Base-by-base conservation (phyloP, 495 filamentous ascomycete species). In the Tricharina praecox region DNA sequence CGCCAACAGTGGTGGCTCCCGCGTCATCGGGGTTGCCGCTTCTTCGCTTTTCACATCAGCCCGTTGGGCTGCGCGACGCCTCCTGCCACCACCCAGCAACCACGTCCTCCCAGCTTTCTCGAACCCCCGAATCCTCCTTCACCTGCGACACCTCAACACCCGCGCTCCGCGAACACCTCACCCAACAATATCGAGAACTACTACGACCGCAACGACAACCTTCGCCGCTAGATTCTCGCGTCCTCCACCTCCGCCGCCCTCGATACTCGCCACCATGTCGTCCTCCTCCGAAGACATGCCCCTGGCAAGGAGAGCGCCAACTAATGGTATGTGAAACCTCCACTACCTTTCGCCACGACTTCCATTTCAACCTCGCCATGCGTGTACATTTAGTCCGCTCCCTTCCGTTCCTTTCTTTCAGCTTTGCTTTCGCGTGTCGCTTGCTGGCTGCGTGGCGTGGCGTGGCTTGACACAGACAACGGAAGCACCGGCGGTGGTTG, bases 241-340 rank as follows among this genome's bases (percentile, higher is more conserved):
- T 7, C 11, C 13, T 15, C 18, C 35, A 38, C 34, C 16, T 11
- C 34, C 16, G 9, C 34, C 34, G 18, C 34, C 34, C 8, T 13
- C 28, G 28, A 32, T 37, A 37, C 34, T 37, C 34, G 9, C 23
- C 35, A 8, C 35, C 13, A 48, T 48, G 45, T 48, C 45, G 18
- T 48, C 45, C 13, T 48, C 45, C 9, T 28, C 36, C 13, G 45
- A 48, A 13, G 45, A 48, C 21, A 18, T 36, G 19, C 45, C 45
- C 5, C 21, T 48, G 30, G 45, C 45, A 7, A 48, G 7, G 9
- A 23, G 45, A 13, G n/a, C 10, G 4, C 4, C 4, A 3, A 18
- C 23, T 32, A 48, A 48, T 24, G 42, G 42, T 45, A 45, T 20
- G 42, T 45, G 25, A 43, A 7, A 43, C 16, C 21, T 16, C 23